Base-by-base conservation (phyloP, 2,329 filamentous ascomycete genomes). In the Penicillium vulpinum region DNA sequence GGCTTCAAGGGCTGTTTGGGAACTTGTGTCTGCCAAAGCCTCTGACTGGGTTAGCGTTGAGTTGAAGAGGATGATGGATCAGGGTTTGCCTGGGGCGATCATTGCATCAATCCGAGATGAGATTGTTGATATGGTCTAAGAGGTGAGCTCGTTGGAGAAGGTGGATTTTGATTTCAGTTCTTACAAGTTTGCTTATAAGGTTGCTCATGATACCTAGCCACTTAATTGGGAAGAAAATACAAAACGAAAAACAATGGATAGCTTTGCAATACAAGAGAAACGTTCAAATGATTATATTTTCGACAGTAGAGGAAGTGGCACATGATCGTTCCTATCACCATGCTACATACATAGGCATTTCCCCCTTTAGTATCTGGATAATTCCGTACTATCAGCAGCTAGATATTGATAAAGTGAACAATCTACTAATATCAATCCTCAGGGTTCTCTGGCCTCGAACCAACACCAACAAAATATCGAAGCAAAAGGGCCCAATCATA, bases 1-100 rank as follows among this genome's bases (percentile, higher is more conserved):
- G 1, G 40, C 44, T 7, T 48, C 18, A 2, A 52, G 48, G 18
- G 31, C 24, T 40, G 9, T 57, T 5, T 66, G 63, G 64, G 63
- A 64, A 10, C 47, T 66, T 36, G 59, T 64, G 15, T 51, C 53
- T 16, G 49, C 13, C 7, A 66, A 66, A 18, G 64, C 62, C 36
- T 50, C 62, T 1, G 13, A 22, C 1, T 65, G 63, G 64, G 46
- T 59, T n/a, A 26, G 3, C n/a, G 4, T 13, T 2, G 29, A 48
- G 18, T 13, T 51, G 24, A 29, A 15, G 6, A 36, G 18, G 11
- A 39, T 49, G 44, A 11, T 13, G 24, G 4, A 18, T 11, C 41
- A 11, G 7, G 18, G 35, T 18, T 16, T 9, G 9, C 21, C 46
- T 28, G 46, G 16, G 1, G 33, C 31, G 21, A 13, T 26, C 2